These are phyloP conservation scores for Penicillium sp. DNA, from an alignment of 2,329 filamentous ascomycete species.

Conservation along the genomic window DNA sequence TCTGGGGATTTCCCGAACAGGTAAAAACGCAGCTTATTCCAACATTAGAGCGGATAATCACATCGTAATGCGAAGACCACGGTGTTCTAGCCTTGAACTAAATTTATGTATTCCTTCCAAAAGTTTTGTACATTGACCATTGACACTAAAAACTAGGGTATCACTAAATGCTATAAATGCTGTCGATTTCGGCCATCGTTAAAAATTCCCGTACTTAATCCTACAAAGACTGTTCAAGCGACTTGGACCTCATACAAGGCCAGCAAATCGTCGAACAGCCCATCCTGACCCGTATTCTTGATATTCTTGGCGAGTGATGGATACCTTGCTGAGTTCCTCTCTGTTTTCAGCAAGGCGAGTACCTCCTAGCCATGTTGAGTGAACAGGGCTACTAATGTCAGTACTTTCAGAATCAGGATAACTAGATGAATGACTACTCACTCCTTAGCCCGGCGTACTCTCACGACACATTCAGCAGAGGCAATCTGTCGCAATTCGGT, in stretches of 20 bases:
- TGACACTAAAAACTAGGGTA: constrained; percentile 24
- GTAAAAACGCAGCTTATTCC: not conserved
- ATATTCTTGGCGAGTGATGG: constrained; percentile 87
- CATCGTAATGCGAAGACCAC: constrained; percentile 2
- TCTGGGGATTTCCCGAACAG: not conserved
- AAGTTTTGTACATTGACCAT: constrained; percentile 1
- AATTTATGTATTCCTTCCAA: not conserved
- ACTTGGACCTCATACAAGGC: constrained; percentile 23
- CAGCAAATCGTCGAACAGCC: constrained; percentile 70
- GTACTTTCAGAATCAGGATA: constrained; percentile 9
- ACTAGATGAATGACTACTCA: constrained; percentile 32
- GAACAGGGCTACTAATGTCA: constrained; percentile 58
- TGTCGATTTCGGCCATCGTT: constrained; percentile 5
- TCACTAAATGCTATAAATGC: constrained; percentile 21
- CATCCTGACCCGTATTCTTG: constrained; percentile 77
- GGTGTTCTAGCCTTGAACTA: constrained; percentile 1
- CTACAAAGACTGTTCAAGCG: not conserved
- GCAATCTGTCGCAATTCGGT: constrained; percentile 69
- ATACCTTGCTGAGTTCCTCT: constrained; percentile 62
- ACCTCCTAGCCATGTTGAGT: constrained; percentile 83
- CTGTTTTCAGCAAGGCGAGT: constrained; percentile 70
- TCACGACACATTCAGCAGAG: constrained; percentile 74
- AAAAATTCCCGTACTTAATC: constrained; percentile 11
- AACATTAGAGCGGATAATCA: constrained; percentile 9
- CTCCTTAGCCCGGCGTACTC: constrained; percentile 68